Conservation (phyloP, 192 early-diverging fungal species). For the Lunasporangiospora selenospora region DNA sequence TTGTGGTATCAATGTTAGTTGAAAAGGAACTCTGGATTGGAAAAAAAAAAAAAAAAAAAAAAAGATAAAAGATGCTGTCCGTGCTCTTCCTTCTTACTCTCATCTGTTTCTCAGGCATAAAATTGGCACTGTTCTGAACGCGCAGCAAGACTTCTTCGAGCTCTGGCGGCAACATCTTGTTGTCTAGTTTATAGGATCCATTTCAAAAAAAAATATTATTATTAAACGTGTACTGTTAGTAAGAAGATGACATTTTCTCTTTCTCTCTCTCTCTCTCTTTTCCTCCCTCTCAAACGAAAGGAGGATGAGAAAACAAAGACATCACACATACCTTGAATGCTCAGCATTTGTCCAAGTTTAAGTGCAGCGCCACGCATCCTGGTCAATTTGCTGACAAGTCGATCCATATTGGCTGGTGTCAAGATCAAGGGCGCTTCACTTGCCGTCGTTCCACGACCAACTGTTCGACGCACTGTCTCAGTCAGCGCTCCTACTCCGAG, state of each 20-base stretch:
- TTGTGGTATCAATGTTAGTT: no score
- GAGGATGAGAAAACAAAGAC: not conserved
- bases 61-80: not conserved
- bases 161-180: slow-evolving; percentile 77
- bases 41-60: not conserved
- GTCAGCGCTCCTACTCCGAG: slow-evolving; percentile 15
- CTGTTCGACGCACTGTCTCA: slow-evolving; percentile 36
- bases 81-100: slow-evolving; percentile 48
- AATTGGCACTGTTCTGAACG: slow-evolving; percentile 95
- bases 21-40: no score
- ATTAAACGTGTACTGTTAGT: not conserved
- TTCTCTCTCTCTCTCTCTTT: not conserved
- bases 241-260: not conserved
- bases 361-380: slow-evolving; percentile 96
- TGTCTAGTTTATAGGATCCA: slow-evolving; percentile 55
- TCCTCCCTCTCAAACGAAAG: not conserved
- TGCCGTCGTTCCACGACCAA: slow-evolving; percentile 22
- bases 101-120: slow-evolving; percentile 92
- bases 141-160: slow-evolving; percentile 81
- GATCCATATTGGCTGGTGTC: slow-evolving; percentile 82
- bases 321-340: slow-evolving; percentile 81
- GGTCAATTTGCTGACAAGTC: slow-evolving; percentile 84
- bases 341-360: slow-evolving; percentile 97
- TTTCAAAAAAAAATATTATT: slow-evolving; percentile 5
- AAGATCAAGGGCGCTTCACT: slow-evolving; percentile 64